Evolutionary conservation across 225 moss, liverwort and hornwort species (phyloP).

Genomic region (Marchantia polymorpha): DNA sequence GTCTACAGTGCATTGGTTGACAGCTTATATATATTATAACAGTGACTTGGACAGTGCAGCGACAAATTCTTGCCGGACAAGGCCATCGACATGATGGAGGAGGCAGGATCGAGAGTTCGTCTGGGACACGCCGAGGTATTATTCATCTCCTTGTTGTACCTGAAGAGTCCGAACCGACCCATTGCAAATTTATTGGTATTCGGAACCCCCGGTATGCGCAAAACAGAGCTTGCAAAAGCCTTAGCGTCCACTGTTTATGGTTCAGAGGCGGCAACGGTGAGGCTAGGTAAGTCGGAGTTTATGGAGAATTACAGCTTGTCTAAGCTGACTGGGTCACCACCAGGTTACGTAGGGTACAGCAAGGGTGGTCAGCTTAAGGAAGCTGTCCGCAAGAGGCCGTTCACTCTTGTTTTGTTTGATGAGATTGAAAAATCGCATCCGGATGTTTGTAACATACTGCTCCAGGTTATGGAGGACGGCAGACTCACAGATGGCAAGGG

Average conservation of each 20-base stretch:
- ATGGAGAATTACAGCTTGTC: constrained; percentile 93
- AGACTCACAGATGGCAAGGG: constrained; percentile 92
- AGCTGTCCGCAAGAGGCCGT: constrained; percentile 79
- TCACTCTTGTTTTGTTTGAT: constrained; percentile 77
- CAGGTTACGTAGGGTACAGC: constrained; percentile 81
- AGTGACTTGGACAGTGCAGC: constrained; percentile 40
- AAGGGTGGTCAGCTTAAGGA: constrained; percentile 88
- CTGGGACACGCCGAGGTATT: constrained; percentile 89
- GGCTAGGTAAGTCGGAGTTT: constrained; percentile 92
- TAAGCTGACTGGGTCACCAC: constrained; percentile 81
- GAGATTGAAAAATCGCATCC: constrained; percentile 95
- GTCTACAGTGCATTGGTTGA: neutral
- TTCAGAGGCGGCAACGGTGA: constrained; percentile 90
- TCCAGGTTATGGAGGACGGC: constrained; percentile 89
- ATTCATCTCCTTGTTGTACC: neutral
- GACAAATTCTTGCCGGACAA: constrained; percentile 96
- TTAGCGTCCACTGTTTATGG: constrained; percentile 92
- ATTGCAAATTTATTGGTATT: constrained; percentile 97
- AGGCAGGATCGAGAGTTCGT: constrained; percentile 92
- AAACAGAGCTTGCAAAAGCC: constrained; percentile 89
- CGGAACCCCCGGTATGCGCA: constrained; percentile 90
- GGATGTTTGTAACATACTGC: constrained; percentile 91
- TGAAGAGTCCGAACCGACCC: constrained; percentile 88
- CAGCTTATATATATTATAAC: neutral
- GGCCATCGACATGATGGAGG: constrained; percentile 95